phyloP scores from a whole-genome alignment of 768 basidiomycete genomes.

The Lentinus brumalis region DNA sequence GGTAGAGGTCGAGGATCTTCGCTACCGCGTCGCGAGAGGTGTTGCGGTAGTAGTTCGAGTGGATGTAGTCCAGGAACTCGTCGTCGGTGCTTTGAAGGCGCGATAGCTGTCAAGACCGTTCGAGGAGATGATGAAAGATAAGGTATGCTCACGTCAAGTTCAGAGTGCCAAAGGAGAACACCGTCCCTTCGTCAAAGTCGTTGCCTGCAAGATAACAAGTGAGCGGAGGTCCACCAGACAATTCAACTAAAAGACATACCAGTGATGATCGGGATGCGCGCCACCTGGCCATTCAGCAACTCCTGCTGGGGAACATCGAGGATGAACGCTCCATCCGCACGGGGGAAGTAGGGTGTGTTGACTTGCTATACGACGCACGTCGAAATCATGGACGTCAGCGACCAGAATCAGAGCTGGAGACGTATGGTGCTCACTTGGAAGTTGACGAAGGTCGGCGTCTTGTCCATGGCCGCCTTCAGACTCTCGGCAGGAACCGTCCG shows the following conservation, averaged over 20 bases:
- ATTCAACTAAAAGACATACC: conserved; percentile 9
- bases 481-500: conserved; percentile 35
- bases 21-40: not conserved
- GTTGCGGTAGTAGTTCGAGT: not conserved
- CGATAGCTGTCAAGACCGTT: not conserved
- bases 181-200: conserved; percentile 24
- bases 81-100: conserved; percentile 9
- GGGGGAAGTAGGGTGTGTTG: conserved; percentile 17
- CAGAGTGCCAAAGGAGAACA: conserved; percentile 9
- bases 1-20: conserved; percentile 12
- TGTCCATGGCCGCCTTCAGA: conserved; percentile 36
- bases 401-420: no score
- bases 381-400: not conserved
- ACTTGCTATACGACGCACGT: not conserved
- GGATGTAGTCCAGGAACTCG: conserved; percentile 4
- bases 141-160: conserved; percentile 14
- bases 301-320: conserved; percentile 9
- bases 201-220: conserved; percentile 3
- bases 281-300: conserved; percentile 13
- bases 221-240: not conserved
- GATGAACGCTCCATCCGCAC: conserved; percentile 23
- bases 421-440: conserved; percentile 29
- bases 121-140: not conserved
- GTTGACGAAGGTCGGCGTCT: conserved; percentile 32
- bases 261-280: conserved; percentile 19